Conservation (phyloP, 306 rosid species). For the Pueraria montana region DNA sequence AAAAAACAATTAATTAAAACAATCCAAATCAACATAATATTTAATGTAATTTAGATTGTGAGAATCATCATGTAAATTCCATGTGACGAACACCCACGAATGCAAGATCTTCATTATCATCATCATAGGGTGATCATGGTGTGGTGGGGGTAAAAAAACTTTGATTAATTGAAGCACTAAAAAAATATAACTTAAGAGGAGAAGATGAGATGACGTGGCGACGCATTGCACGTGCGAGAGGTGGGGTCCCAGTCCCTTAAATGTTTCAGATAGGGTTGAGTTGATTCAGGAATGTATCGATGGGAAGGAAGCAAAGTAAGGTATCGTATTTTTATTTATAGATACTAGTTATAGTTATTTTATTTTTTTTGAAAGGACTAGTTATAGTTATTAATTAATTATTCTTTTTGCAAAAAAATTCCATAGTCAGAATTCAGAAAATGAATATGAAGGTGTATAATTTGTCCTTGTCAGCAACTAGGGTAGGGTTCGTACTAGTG, state of each 20-base stretch:
- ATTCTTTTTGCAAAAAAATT: not conserved
- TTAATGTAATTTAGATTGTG: not conserved
- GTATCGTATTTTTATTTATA: not conserved
- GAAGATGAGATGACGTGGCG: not conserved
- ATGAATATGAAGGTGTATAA: not conserved
- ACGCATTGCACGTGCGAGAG: conserved; percentile 40
- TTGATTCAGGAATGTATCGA: no score
- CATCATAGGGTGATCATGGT: not conserved
- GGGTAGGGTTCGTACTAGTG: conserved; percentile 41
- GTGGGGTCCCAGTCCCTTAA: conserved; percentile 13
- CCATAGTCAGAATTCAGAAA: no score
- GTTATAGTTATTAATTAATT: not conserved
- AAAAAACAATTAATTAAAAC: no score
- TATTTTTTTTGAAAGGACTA: not conserved
- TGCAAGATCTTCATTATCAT: not conserved
- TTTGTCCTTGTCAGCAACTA: conserved; percentile 20
- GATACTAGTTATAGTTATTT: no score
- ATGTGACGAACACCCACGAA: not conserved
- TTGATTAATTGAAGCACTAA: not conserved
- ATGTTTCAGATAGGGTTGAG: no score
- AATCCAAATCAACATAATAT: no score
- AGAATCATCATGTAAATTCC: not conserved
- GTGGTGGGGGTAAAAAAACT: not conserved
- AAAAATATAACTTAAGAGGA: not conserved
- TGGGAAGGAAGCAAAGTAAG: conserved; percentile 6